Evolutionary conservation across 768 basidiomycete species (phyloP).

Genomic region (Hygrocybe coccinea): DNA sequence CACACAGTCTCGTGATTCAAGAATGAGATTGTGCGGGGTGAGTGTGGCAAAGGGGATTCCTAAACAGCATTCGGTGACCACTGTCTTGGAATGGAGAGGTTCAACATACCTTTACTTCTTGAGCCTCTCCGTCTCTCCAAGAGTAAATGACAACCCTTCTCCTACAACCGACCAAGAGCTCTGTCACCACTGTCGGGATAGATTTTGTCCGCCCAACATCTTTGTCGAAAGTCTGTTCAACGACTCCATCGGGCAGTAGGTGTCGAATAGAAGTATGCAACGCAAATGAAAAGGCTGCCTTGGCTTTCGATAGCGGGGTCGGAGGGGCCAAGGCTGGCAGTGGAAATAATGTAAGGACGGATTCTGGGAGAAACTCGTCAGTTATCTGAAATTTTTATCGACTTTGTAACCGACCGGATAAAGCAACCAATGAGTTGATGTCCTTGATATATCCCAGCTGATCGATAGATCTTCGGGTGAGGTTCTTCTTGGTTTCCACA

Average conservation of each 20-base stretch:
- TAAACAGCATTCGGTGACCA: slow-evolving; percentile 26
- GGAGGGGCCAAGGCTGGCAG: slow-evolving; percentile 68
- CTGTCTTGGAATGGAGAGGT: neutral
- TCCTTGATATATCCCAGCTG: slow-evolving; percentile 83
- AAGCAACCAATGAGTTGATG: slow-evolving; percentile 76
- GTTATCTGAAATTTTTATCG: neutral
- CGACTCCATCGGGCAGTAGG: slow-evolving; percentile 24
- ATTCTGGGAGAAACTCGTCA: slow-evolving; percentile 46
- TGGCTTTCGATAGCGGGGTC: slow-evolving; percentile 69
- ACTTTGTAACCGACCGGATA: slow-evolving; percentile 59
- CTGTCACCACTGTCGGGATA: slow-evolving; percentile 67
- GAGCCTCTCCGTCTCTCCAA: slow-evolving; percentile 81
- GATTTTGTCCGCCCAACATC: slow-evolving; percentile 36
- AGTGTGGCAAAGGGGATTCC: slow-evolving; percentile 84
- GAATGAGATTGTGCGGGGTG: slow-evolving; percentile 81
- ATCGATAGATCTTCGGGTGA: slow-evolving; percentile 72
- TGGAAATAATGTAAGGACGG: slow-evolving; percentile 67
- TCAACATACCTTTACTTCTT: slow-evolving; percentile 59
- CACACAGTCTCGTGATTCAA: slow-evolving; percentile 55
- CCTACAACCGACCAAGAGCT: slow-evolving; percentile 79
- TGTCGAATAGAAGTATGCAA: slow-evolving; percentile 59
- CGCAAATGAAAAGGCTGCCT: slow-evolving; percentile 79
- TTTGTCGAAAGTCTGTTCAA: slow-evolving; percentile 18
- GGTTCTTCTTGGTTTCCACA: slow-evolving; percentile 60
- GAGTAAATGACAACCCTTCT: slow-evolving; percentile 80